A percentile compares a stretch with the other conserved stretches of the same genome.
Evolutionary conservation across 352 stramenopile species (phyloP).

Genomic region (Discostella stelligera): DNA sequence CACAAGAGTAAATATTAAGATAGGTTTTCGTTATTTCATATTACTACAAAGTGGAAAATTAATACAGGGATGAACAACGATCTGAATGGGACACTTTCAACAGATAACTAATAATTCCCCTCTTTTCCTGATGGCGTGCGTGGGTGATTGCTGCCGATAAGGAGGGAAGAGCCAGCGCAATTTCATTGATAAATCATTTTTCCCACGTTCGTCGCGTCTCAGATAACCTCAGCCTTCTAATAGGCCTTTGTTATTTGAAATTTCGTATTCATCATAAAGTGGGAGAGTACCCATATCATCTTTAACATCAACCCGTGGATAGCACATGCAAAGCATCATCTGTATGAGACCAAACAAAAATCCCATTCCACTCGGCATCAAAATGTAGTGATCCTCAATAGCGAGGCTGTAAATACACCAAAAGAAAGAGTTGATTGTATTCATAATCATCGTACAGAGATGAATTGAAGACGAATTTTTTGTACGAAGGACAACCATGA

Average conservation of each 20-base stretch:
- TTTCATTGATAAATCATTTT: not conserved
- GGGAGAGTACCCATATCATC: conserved; percentile 23
- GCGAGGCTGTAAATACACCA: conserved; percentile 72
- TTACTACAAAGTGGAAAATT: not conserved
- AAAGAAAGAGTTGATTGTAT: conserved; percentile 65
- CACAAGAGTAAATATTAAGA: conserved; percentile 40
- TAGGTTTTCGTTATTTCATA: not conserved
- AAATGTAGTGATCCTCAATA: conserved; percentile 74
- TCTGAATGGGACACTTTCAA: no score
- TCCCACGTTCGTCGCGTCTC: not conserved
- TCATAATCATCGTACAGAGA: conserved; percentile 72
- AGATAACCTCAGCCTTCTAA: conserved; percentile 16
- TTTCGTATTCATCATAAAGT: conserved; percentile 15
- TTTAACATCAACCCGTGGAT: conserved; percentile 12
- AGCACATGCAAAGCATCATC: conserved; percentile 38
- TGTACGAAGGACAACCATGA: conserved; percentile 43
- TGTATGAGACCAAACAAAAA: conserved; percentile 49
- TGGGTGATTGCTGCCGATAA: not conserved
- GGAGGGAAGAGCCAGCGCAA: not conserved
- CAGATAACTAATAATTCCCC: conserved; percentile 67
- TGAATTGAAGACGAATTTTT: conserved; percentile 66
- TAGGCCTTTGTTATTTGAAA: not conserved
- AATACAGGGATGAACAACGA: not conserved
- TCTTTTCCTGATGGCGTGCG: conserved; percentile 80
- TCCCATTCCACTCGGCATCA: conserved; percentile 58